Conservation (phyloP, 345 rosid genomes). For the Turritis glabra region DNA sequence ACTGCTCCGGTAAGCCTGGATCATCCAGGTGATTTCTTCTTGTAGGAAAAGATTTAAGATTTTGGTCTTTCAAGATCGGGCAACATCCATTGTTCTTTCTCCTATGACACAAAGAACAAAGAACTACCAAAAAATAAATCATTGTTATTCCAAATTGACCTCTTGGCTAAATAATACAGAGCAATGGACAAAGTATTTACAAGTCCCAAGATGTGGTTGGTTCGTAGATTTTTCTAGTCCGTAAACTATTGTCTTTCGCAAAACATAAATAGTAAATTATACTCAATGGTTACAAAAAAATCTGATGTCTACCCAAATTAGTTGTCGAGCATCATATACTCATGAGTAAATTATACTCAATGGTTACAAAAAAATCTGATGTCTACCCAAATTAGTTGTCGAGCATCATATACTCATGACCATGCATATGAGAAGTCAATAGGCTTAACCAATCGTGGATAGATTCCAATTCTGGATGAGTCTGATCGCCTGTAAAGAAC, state of each 20-base stretch:
- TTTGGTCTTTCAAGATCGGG: constrained; percentile 4
- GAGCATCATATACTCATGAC: constrained; percentile 31
- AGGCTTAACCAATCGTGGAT: constrained; percentile 39
- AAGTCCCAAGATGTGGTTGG: constrained; percentile 15
- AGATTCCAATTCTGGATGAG: constrained; percentile 41
- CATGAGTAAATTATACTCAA: constrained; percentile 24
- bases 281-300: neutral
- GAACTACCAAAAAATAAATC: neutral
- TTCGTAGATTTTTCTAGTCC: constrained; percentile 20
- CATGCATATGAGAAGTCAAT: constrained; percentile 42
- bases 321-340: constrained; percentile 28
- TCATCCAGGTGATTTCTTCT: neutral
- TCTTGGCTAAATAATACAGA: constrained; percentile 11
- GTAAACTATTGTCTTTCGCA: constrained; percentile 11
- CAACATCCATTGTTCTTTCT: too few species aligned
- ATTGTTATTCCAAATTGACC: neutral
- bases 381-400: constrained; percentile 23
- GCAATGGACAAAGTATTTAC: neutral
- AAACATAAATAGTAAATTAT: constrained; percentile 25
- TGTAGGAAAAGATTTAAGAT: neutral
- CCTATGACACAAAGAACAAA: too few species aligned
- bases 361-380: constrained; percentile 3
- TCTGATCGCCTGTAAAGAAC: constrained; percentile 42
- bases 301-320: constrained; percentile 12
- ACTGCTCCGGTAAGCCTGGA: constrained; percentile 3